phyloP scores from a whole-genome alignment of 768 basidiomycete genomes.

The Leccinum boreale region DNA sequence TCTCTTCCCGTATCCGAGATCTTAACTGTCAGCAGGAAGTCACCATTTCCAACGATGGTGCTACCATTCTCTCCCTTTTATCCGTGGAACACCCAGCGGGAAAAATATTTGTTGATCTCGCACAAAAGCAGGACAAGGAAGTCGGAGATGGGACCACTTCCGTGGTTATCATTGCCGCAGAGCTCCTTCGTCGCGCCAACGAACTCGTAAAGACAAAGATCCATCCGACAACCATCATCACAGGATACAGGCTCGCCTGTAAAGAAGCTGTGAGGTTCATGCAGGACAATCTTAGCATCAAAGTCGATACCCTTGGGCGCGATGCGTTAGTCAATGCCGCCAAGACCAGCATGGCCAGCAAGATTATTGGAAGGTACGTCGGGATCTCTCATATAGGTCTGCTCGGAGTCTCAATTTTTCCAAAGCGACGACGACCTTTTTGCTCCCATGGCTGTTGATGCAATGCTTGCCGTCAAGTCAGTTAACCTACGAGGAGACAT shows the following conservation, averaged over 20 bases:
- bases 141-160: constrained; percentile 99
- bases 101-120: constrained; percentile 95
- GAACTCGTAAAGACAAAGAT: constrained; percentile 98
- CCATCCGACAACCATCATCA: constrained; percentile 99
- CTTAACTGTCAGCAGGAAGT: constrained; percentile 67
- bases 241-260: constrained; percentile 95
- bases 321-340: constrained; percentile 94
- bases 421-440: constrained; percentile 94
- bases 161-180: constrained; percentile 97
- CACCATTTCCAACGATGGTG: constrained; percentile 99
- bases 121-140: constrained; percentile 99
- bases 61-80: constrained; percentile 93
- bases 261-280: constrained; percentile 97
- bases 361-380: constrained; percentile 93
- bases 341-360: constrained; percentile 98
- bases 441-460: constrained; percentile 98
- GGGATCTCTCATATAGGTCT: not conserved
- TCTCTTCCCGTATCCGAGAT: not conserved
- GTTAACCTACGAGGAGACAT: constrained; percentile 92
- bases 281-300: constrained; percentile 95
- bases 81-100: constrained; percentile 97
- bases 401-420: constrained; percentile 1
- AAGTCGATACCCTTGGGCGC: constrained; percentile 87
- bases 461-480: constrained; percentile 96
- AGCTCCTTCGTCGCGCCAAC: constrained; percentile 92